Base-by-base conservation (phyloP, 2,329 filamentous ascomycete genomes). In the Diaporthe sp. region DNA sequence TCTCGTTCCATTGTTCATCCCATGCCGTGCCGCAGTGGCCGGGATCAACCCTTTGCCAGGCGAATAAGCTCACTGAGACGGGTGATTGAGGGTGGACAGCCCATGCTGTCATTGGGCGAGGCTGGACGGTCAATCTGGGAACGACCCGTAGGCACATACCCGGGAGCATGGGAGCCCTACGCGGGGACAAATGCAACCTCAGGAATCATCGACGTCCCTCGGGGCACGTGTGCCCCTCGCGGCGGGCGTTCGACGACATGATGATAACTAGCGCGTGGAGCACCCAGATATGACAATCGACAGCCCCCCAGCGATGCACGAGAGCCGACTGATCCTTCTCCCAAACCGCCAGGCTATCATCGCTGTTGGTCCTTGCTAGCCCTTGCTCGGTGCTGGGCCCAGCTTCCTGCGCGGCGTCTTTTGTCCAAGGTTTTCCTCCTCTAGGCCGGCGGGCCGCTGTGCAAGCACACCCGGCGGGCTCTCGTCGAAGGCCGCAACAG, bases 151-250 rank as follows among this genome's bases (percentile, higher is more conserved):
- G 63, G 25, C 39, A 39, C 71, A 31, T 42, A 55, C 57, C 71
- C 71, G 60, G 37, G 13, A 39, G 60, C 53, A 61, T 68, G 71
- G 71, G 44, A 53, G 57, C 47, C 53, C 47, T 42, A 55, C 47
- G 34, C 39, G 42, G 71, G 55, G 37, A 39, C 10, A 51, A 20
- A 73, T 73, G 71, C 37, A 73, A 68, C 71, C 47, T 73, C 60
- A 55, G 60, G 71, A 73, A 73, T 73, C 71, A 68, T 31, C 42
- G 58, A 63, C 49, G 55, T 61, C n/a, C 28, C 25, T 31, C 49
- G 37, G 28, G 60, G 71, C 71, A 73, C 71, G 71, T 73, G 71
- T 73, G 20, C 39, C n/a, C 34, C 65, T 70, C 49, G 49, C 34
- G 34, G 15, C n/a, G 51, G 15, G n/a, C 20, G 22, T 39, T 55